Conservation (phyloP, 208 protist genomes). For the Vickermania spadyakhi region DNA sequence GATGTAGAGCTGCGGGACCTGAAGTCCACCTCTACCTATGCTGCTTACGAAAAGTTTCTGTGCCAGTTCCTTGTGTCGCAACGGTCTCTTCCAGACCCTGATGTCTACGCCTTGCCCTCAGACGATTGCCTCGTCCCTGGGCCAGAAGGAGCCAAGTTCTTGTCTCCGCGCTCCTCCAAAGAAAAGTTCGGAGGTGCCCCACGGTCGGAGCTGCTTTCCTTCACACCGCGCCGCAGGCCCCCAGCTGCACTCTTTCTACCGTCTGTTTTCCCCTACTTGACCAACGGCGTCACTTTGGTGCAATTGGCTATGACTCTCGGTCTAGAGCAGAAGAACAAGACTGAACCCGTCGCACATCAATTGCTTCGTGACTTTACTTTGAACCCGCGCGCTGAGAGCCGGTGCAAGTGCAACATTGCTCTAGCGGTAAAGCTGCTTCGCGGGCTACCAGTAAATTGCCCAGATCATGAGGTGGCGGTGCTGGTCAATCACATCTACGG, state of each 20-base stretch:
- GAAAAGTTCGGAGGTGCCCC: too few relatives aligned
- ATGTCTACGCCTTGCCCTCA: constrained; percentile 34
- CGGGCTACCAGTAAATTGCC: background rate
- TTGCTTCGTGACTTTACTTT: background rate
- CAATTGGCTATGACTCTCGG: constrained; percentile 18
- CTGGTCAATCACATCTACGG: background rate
- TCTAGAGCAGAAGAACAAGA: background rate
- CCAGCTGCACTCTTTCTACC: constrained; percentile 45
- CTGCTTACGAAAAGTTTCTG: constrained; percentile 2
- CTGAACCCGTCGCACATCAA: background rate
- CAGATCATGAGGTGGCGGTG: background rate
- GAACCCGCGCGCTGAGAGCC: background rate
- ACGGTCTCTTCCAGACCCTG: constrained; percentile 41
- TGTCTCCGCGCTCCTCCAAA: constrained; percentile 7
- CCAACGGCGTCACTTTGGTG: constrained; percentile 58
- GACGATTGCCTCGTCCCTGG: constrained; percentile 46
- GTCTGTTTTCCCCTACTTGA: constrained; percentile 68
- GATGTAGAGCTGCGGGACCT: constrained; percentile 28
- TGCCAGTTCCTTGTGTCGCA: constrained; percentile 36
- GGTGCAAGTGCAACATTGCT: constrained; percentile 19
- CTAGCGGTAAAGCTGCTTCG: constrained; percentile 14
- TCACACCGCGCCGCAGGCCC: constrained; percentile 10
- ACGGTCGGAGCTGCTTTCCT: constrained; percentile 10
- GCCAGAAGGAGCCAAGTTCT: constrained; percentile 36
- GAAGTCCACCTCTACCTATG: constrained; percentile 3